Evolutionary conservation across 2,329 filamentous ascomycete genomes (phyloP).

Genomic region (Aspergillus carbonarius): DNA sequence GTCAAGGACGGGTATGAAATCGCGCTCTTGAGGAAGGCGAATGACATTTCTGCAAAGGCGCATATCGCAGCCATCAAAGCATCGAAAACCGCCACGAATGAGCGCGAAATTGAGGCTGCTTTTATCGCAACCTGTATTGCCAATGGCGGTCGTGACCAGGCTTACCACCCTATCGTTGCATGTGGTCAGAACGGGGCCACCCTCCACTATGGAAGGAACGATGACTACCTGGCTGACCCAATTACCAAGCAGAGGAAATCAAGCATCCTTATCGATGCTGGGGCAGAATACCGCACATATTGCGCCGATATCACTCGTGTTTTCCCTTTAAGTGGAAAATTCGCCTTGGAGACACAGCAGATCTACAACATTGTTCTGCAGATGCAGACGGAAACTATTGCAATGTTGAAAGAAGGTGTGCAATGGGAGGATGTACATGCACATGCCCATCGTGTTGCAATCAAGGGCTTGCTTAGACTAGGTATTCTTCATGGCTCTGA

Average conservation of each 20-base stretch:
- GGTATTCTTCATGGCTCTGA: slow-evolving; percentile 68
- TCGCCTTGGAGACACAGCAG: slow-evolving; percentile 65
- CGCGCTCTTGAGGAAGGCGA: slow-evolving; percentile 75
- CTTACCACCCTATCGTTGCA: slow-evolving; percentile 87
- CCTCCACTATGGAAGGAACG: slow-evolving; percentile 82
- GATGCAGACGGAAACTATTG: slow-evolving; percentile 78
- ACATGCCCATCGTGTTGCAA: slow-evolving; percentile 69
- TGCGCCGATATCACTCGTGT: slow-evolving; percentile 88
- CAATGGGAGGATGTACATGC: slow-evolving; percentile 71
- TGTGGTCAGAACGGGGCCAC: slow-evolving; percentile 79
- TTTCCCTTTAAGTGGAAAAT: slow-evolving; percentile 72
- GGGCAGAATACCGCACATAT: slow-evolving; percentile 81
- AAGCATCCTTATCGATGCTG: slow-evolving; percentile 81
- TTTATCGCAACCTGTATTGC: slow-evolving; percentile 73
- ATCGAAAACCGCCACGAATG: slow-evolving; percentile 65
- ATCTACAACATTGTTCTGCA: slow-evolving; percentile 75
- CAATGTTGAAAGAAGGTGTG: slow-evolving; percentile 65
- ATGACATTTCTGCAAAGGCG: slow-evolving; percentile 72
- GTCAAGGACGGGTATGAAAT: slow-evolving; percentile 87
- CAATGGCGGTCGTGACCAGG: slow-evolving; percentile 70
- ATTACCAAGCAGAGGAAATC: slow-evolving; percentile 52
- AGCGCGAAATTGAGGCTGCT: slow-evolving; percentile 78
- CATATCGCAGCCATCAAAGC: slow-evolving; percentile 70
- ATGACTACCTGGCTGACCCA: slow-evolving; percentile 63
- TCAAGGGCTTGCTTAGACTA: slow-evolving; percentile 67